A percentile compares a stretch with the other conserved stretches of the same genome.
phyloP scores from a whole-genome alignment of 73 alveolate genomes.

The Stentor coeruleus region DNA sequence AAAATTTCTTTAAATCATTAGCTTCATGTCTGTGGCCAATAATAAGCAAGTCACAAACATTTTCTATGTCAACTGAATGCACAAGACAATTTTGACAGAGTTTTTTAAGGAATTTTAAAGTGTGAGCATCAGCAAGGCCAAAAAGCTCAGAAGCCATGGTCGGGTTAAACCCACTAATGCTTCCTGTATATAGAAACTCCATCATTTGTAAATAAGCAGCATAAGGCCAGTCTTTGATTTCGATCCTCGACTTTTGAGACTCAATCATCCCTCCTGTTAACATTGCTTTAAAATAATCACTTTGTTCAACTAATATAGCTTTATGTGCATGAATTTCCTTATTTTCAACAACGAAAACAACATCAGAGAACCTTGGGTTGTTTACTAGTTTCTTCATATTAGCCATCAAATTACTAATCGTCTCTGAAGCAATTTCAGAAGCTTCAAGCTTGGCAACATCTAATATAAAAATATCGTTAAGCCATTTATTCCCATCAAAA shows the following conservation, averaged over 20 bases:
- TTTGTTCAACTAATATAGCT: slow-evolving; percentile 54
- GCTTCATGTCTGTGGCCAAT: slow-evolving; percentile 50
- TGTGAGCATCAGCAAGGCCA: slow-evolving; percentile 64
- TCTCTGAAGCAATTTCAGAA: slow-evolving; percentile 45
- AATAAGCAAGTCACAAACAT: slow-evolving; percentile 62
- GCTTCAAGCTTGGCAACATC: slow-evolving; percentile 84
- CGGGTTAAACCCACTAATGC: slow-evolving; percentile 40
- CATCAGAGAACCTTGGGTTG: slow-evolving; percentile 61
- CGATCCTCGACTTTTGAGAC: slow-evolving; percentile 49
- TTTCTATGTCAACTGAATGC: slow-evolving; percentile 68
- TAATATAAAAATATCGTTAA: slow-evolving; percentile 77
- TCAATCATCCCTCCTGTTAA: slow-evolving; percentile 58
- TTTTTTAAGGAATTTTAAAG: slow-evolving; percentile 40
- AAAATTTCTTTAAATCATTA: slow-evolving; percentile 45
- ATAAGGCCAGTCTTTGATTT: slow-evolving; percentile 51
- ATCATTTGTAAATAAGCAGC: slow-evolving; percentile 52
- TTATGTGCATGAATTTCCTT: slow-evolving; percentile 60
- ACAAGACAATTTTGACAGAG: slow-evolving; percentile 58
- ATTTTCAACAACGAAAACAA: slow-evolving; percentile 69
- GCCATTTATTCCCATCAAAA: slow-evolving; percentile 82
- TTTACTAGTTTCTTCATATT: slow-evolving; percentile 61
- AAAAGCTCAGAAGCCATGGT: slow-evolving; percentile 44
- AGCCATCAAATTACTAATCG: slow-evolving; percentile 41
- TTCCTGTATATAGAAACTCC: slow-evolving; percentile 62
- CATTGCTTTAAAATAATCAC: slow-evolving; percentile 68